A percentile compares a stretch with the other conserved stretches of the same genome.
Conservation (phyloP, 1,284 basidiomycete species). For the Somion occarium region DNA sequence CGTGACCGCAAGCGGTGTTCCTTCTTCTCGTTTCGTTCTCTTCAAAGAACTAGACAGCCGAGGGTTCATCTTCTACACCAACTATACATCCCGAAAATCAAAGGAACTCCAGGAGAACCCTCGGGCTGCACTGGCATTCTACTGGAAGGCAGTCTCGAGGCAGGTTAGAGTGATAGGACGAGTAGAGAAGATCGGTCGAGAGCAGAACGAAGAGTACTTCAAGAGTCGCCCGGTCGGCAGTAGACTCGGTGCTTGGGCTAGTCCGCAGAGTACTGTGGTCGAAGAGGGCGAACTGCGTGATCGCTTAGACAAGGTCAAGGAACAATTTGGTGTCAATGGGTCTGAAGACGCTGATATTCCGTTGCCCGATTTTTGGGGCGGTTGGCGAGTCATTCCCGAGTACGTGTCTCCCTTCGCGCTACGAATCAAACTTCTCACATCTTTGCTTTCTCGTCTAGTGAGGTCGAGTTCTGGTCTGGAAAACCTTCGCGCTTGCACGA, state of each 20-base stretch:
- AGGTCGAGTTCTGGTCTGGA: slow-evolving; percentile 92
- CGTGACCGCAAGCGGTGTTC: slow-evolving; percentile 65
- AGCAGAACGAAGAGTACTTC: slow-evolving; percentile 85
- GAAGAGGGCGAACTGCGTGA: slow-evolving; percentile 64
- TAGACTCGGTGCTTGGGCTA: slow-evolving; percentile 90
- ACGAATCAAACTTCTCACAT: slow-evolving; percentile 4
- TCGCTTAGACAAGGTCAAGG: slow-evolving; percentile 56
- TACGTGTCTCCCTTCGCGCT: slow-evolving; percentile 37
- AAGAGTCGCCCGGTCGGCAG: slow-evolving; percentile 80
- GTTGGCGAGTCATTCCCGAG: slow-evolving; percentile 90
- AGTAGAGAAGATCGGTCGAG: slow-evolving; percentile 69
- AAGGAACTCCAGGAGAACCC: slow-evolving; percentile 75
- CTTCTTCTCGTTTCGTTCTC: slow-evolving; percentile 86
- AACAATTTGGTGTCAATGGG: slow-evolving; percentile 52
- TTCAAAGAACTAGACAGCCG: slow-evolving; percentile 83
- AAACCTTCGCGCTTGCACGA: slow-evolving; percentile 89
- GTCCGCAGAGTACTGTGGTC: slow-evolving; percentile 79
- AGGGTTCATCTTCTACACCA: slow-evolving; percentile 96
- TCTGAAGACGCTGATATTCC: slow-evolving; percentile 52
- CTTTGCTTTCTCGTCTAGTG: slow-evolving; percentile 31
- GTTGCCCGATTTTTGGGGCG: slow-evolving; percentile 93
- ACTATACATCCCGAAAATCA: slow-evolving; percentile 93
- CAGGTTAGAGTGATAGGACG: slow-evolving; percentile 84
- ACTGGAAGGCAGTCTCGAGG: slow-evolving; percentile 85
- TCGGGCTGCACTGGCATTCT: slow-evolving; percentile 80